Conservation (phyloP, 148 eudicot genomes). For the Rhododendron ovatum region DNA sequence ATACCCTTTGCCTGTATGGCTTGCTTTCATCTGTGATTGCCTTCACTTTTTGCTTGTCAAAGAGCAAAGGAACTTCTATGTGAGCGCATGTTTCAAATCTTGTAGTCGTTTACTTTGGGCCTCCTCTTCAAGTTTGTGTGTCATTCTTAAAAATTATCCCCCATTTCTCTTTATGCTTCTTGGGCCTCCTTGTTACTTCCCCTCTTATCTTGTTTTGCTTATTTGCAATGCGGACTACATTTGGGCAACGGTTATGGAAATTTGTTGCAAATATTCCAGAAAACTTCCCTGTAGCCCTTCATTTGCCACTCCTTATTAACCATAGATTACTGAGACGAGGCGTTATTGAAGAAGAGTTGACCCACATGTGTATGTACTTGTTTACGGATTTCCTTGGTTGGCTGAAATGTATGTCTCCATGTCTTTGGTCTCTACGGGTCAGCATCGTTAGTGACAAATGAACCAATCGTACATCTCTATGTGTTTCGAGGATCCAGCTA, state of each 20-base stretch:
- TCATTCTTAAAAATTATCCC: not conserved
- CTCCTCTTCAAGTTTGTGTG: not conserved
- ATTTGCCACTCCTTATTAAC: not conserved
- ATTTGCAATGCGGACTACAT: not conserved
- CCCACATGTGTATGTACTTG: not conserved
- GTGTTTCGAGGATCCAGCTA: not conserved
- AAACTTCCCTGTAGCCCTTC: not conserved
- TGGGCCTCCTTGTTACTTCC: not conserved
- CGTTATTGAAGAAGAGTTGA: not conserved
- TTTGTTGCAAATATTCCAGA: not conserved
- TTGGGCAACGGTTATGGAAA: not conserved
- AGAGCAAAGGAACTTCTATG: not conserved
- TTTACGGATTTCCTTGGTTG: not conserved
- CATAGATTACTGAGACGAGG: not conserved
- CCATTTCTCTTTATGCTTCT: not conserved
- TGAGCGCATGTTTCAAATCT: not conserved
- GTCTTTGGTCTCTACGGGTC: not conserved
- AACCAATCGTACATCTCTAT: not conserved
- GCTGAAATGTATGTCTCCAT: not conserved
- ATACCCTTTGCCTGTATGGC: not conserved
- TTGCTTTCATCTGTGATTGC: not conserved
- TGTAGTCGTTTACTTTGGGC: not conserved
- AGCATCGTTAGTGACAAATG: not conserved
- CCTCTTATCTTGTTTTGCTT: not conserved
- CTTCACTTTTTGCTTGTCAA: not conserved